Evolutionary conservation across 2,329 filamentous ascomycete genomes (phyloP).

Genomic region (Berkeleyomyces basicola): DNA sequence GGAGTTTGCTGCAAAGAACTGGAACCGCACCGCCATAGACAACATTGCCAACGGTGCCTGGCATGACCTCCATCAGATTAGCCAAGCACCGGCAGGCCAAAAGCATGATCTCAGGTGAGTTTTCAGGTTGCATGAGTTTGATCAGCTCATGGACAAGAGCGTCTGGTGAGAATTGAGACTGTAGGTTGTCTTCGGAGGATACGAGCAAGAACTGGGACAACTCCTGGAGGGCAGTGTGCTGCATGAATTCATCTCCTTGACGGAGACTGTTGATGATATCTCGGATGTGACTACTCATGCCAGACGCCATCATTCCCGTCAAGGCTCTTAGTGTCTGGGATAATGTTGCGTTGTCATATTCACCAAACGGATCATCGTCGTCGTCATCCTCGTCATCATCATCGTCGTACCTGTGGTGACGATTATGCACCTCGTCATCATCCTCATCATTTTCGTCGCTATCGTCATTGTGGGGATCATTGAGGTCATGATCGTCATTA

Average conservation of each 20-base stretch:
- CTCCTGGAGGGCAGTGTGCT: conserved; percentile 84
- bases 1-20: conserved; percentile 80
- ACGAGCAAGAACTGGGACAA: conserved; percentile 85
- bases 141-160: conserved; percentile 92
- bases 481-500: conserved; percentile 21
- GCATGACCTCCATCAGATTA: conserved; percentile 93
- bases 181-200: conserved; percentile 90
- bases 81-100: conserved; percentile 88
- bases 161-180: conserved; percentile 88
- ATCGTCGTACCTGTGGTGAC: conserved; percentile 22
- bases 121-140: conserved; percentile 68
- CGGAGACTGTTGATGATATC: conserved; percentile 61
- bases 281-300: conserved; percentile 62
- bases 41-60: conserved; percentile 82
- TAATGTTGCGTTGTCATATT: conserved; percentile 42
- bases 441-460: conserved; percentile 4
- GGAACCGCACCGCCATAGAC: conserved; percentile 96
- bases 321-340: conserved; percentile 72
- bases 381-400: conserved; percentile 49
- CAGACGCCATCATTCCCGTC: conserved; percentile 71
- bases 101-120: conserved; percentile 93
- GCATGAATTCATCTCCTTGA: conserved; percentile 73
- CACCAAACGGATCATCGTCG: conserved; percentile 46
- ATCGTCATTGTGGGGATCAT: conserved; percentile 17
- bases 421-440: conserved; percentile 16